Conservation (phyloP, 495 filamentous ascomycete genomes). For the Pyronema omphalodes region DNA sequence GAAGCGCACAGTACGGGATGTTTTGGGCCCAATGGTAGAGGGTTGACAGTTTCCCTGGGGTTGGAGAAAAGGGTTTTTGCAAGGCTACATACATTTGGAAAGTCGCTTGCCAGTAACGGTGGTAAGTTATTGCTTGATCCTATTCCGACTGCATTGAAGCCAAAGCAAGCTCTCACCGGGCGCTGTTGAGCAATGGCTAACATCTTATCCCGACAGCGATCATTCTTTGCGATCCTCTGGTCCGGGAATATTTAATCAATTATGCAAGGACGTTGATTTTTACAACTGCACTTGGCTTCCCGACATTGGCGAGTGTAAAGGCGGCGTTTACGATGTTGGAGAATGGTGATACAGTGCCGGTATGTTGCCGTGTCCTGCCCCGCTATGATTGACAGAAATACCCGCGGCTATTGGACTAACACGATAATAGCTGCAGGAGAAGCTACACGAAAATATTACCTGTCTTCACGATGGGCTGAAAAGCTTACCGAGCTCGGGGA, state of each 20-base stretch:
- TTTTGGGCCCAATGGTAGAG: constrained; percentile 42
- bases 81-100: constrained; percentile 59
- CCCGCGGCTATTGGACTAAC: too few relatives aligned
- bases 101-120: constrained; percentile 52
- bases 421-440: constrained; percentile 6
- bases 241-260: constrained; percentile 42
- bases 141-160: background rate
- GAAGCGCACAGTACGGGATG: constrained; percentile 63
- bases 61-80: constrained; percentile 50
- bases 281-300: constrained; percentile 39
- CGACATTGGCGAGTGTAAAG: constrained; percentile 33
- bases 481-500: background rate
- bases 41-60: constrained; percentile 46
- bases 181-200: background rate
- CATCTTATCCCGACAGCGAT: constrained; percentile 24
- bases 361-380: constrained; percentile 14
- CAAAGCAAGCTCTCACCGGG: too few relatives aligned
- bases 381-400: background rate
- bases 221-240: constrained; percentile 30
- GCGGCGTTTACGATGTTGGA: constrained; percentile 33
- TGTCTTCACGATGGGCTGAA: constrained; percentile 5
- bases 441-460: constrained; percentile 3
- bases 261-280: constrained; percentile 44
- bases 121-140: constrained; percentile 31
- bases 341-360: constrained; percentile 26